Evolutionary conservation across 208 protist genomes (phyloP), one percentile per base, ranked within the genome.

Genomic region (Trypanosoma scelopori): DNA sequence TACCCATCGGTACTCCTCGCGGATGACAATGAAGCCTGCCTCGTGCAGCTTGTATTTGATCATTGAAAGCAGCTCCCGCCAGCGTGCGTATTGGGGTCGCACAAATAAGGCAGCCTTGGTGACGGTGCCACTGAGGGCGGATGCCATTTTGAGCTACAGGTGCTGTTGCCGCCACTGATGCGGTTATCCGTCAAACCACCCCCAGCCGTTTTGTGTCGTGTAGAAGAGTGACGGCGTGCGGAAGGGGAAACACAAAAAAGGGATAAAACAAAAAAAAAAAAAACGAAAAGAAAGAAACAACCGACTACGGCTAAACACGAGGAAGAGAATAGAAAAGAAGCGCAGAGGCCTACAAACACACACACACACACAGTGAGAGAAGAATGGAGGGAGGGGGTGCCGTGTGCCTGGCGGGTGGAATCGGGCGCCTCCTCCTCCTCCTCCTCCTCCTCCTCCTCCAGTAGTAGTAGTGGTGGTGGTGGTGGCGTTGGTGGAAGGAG

Each of bases 11-110:
- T 84, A 80, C 74, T 93, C 86, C 58, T 93, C 84, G 12, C 84
- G 84, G 12, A 90, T 79, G 25, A 93, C 67, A 56, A 93, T 89
- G 71, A 95, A 95, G 58, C 90, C 90, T 7, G 75, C 84, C 39
- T 92, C 90, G 69, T 85, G 85, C 25, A 95, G 75, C 41, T 82
- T 84, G 71, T 83, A 91, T 55, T 87, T 89, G 52, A 87, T 81
- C 65, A 85, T 79, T 25, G 91, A 73, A n/a, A 90, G 74, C n/a
- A 92, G 71, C 5, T 89, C 84, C 5, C 51, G 47, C 42, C 80
- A 61, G 18, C 76, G 71, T 9, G 89, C 83, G 59, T 84, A 86
- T 47, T 74, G 59, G 0, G 89, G 84, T 0, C 76, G 70, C 16
- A 95, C 68, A 20, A 95, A 61, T 22, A 95, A 76, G 18, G 74